Percentiles rank a stretch among this genome's conserved stretches.
phyloP scores from a whole-genome alignment of 805 yeast genomes.

The Suhomyces xylopsoci region DNA sequence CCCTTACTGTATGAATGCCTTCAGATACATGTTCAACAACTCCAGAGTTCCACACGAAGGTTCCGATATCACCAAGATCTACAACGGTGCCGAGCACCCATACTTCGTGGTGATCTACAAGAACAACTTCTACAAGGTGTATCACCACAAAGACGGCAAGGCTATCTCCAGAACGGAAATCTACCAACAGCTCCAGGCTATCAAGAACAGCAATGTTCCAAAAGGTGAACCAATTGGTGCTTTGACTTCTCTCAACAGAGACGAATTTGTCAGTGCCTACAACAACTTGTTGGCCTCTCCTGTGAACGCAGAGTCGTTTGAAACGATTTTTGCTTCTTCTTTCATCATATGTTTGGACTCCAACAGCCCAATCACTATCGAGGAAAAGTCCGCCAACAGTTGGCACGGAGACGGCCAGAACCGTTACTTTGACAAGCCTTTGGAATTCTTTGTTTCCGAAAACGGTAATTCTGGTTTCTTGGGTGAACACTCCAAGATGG shows the following conservation, averaged over 20 bases:
- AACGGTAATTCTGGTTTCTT: slow-evolving; percentile 89
- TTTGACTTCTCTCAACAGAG: slow-evolving; percentile 82
- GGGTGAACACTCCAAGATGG: slow-evolving; percentile 98
- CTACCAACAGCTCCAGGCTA: slow-evolving; percentile 55
- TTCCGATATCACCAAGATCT: slow-evolving; percentile 61
- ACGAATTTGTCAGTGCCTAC: slow-evolving; percentile 67
- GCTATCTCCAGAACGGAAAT: slow-evolving; percentile 47
- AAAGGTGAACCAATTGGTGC: slow-evolving; percentile 65
- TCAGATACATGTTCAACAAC: slow-evolving; percentile 86
- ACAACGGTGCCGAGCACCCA: slow-evolving; percentile 50
- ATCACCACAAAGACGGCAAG: slow-evolving; percentile 49
- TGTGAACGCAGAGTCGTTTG: slow-evolving; percentile 56
- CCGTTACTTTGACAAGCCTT: slow-evolving; percentile 88
- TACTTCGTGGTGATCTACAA: slow-evolving; percentile 71
- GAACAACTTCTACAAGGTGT: slow-evolving; percentile 77
- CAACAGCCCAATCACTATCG: slow-evolving; percentile 70
- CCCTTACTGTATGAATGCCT: slow-evolving; percentile 95
- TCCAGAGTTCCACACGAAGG: slow-evolving; percentile 70
- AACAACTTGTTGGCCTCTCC: slow-evolving; percentile 57
- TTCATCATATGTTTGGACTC: slow-evolving; percentile 78
- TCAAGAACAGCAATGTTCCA: slow-evolving; percentile 40
- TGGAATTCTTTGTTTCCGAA: slow-evolving; percentile 75
- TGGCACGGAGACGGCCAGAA: slow-evolving; percentile 97
- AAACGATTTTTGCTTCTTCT: slow-evolving; percentile 70
- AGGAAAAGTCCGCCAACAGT: slow-evolving; percentile 75